A percentile compares a stretch with the other conserved stretches of the same genome.
These are phyloP conservation scores for Solanum paucissectum DNA, from an alignment of 257 asterid species.

Conservation along the genomic window DNA sequence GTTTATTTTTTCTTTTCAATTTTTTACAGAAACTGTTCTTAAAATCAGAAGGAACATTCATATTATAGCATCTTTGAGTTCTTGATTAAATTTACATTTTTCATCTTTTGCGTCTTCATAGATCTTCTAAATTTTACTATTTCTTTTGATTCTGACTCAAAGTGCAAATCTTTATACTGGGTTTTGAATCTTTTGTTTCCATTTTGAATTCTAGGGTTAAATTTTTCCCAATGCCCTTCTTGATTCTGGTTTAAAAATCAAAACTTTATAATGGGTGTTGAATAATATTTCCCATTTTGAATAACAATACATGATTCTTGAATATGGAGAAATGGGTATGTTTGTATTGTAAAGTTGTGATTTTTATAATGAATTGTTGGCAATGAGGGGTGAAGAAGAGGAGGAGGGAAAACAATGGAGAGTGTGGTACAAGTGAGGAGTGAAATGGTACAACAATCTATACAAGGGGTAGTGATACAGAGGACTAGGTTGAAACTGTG, in stretches of 20 bases:
- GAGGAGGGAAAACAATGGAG: slow-evolving; percentile 12
- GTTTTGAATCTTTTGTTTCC: neutral
- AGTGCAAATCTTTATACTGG: neutral
- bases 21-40: neutral
- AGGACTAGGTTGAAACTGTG: slow-evolving; percentile 69
- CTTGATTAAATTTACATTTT: neutral
- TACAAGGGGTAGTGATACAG: slow-evolving; percentile 51
- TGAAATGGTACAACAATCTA: slow-evolving; percentile 20
- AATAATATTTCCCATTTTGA: neutral
- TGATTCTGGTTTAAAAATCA: neutral
- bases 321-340: neutral
- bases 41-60: neutral
- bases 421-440: slow-evolving; percentile 23
- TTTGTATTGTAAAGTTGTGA: neutral
- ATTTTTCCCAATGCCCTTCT: neutral
- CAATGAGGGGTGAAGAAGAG: slow-evolving; percentile 19
- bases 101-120: neutral
- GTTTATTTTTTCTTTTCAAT: neutral
- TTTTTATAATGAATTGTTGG: slow-evolving; percentile 19
- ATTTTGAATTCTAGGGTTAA: neutral
- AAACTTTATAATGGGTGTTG: neutral
- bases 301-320: neutral
- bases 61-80: neutral
- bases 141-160: neutral
- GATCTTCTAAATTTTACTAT: neutral